Evolutionary conservation across 2,329 filamentous ascomycete species (phyloP).

Genomic region (Claviceps monticola): DNA sequence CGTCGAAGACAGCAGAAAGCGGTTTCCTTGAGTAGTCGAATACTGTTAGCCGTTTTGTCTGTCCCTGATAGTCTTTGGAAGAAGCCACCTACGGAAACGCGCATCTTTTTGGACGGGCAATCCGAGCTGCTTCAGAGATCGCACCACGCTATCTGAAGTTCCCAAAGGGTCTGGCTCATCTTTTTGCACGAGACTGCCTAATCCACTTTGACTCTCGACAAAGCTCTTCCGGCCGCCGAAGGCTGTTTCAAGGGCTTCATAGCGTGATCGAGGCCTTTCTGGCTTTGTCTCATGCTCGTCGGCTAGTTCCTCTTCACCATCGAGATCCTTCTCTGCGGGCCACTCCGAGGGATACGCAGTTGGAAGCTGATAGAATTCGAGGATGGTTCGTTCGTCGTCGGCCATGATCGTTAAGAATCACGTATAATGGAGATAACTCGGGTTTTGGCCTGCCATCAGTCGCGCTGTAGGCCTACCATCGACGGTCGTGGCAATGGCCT

Average conservation of each 20-base stretch:
- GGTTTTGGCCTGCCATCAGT: constrained; percentile 2
- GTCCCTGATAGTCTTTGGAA: constrained; percentile 4
- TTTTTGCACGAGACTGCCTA: constrained; percentile 68
- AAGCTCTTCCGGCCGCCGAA: constrained; percentile 52
- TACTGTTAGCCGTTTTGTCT: constrained; percentile 7
- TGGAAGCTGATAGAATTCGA: constrained; percentile 81
- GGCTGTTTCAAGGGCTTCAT: constrained; percentile 68
- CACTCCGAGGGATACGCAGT: constrained; percentile 70
- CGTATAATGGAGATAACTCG: background rate
- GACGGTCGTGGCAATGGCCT: background rate
- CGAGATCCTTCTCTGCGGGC: constrained; percentile 66
- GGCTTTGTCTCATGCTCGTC: constrained; percentile 36
- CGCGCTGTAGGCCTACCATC: background rate
- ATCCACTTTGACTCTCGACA: constrained; percentile 21
- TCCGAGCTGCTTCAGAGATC: constrained; percentile 61
- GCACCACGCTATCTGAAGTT: constrained; percentile 74
- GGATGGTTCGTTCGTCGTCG: constrained; percentile 62
- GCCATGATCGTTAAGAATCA: constrained; percentile 31
- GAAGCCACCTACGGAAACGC: constrained; percentile 48
- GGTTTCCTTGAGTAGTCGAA: constrained; percentile 50
- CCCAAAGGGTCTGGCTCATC: constrained; percentile 90
- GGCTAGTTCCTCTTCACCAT: constrained; percentile 53
- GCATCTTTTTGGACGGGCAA: constrained; percentile 74
- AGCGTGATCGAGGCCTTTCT: constrained; percentile 59
- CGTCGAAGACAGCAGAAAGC: constrained; percentile 89